These are phyloP conservation scores for Cenococcum geophilum DNA, from an alignment of 495 filamentous ascomycete species.

Conservation along the genomic window DNA sequence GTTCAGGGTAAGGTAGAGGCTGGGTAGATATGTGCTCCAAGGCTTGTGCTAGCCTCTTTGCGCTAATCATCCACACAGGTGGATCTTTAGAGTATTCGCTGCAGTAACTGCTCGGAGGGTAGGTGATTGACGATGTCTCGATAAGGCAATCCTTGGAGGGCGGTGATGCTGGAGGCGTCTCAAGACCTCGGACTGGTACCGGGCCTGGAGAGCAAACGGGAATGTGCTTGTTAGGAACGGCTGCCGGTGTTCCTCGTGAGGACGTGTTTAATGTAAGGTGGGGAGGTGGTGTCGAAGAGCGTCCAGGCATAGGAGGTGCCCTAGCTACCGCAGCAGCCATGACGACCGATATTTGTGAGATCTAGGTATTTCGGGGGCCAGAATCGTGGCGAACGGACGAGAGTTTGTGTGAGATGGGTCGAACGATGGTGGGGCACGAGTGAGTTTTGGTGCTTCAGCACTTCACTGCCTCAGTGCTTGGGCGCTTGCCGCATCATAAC, in stretches of 20 bases:
- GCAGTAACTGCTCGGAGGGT: constrained; percentile 22
- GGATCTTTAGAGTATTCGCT: constrained; percentile 53
- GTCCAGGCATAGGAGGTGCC: constrained; percentile 30
- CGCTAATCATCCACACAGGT: constrained; percentile 67
- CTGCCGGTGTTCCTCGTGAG: constrained; percentile 47
- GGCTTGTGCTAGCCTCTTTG: constrained; percentile 60
- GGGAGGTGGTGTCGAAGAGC: constrained; percentile 35
- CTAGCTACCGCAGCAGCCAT: constrained; percentile 38
- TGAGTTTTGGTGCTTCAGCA: too few relatives aligned
- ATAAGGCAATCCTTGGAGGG: constrained; percentile 47
- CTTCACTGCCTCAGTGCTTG: too few relatives aligned
- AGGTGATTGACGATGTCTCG: constrained; percentile 55
- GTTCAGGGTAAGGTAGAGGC: constrained; percentile 71
- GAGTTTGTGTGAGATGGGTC: neutral
- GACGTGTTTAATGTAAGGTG: constrained; percentile 46
- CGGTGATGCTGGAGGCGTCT: constrained; percentile 63
- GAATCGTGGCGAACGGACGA: neutral
- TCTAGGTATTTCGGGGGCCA: neutral
- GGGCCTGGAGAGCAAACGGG: constrained; percentile 78
- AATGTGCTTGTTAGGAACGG: constrained; percentile 86
- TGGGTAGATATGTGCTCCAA: constrained; percentile 68
- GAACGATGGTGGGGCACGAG: too few relatives aligned
- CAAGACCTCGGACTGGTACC: constrained; percentile 52
- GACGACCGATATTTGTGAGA: neutral
- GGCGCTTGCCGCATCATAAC: too few relatives aligned